Evolutionary conservation across 2,329 filamentous ascomycete species (phyloP), one percentile per base, ranked within the genome.

Genomic region (Colletotrichum navitas): DNA sequence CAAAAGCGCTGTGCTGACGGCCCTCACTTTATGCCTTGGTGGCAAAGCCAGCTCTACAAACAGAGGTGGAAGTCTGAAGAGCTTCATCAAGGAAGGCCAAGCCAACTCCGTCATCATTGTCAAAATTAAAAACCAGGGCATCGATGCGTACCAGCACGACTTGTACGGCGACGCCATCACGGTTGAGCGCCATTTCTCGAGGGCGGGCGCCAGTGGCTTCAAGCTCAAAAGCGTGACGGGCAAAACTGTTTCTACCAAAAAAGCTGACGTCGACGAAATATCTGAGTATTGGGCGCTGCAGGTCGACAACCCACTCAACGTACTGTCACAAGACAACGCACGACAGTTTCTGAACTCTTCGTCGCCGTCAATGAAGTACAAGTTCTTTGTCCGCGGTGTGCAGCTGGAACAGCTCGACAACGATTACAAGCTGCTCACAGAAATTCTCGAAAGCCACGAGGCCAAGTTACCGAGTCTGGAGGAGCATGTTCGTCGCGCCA

Each of bases 291-390:
- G 94, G 79, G 93, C 92, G 52, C 85, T 99, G 52, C 95, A 98
- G 80, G 94, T 99, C 68, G 95, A 98, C 78, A 99, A 99, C 76
- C 96, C 96, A 0, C 91, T 99, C 84, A 98, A 97, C 71, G 93
- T 98, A 8, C 86, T 99, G 24, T 97, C 95, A 0, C 96, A 99
- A 80, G 96, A 99, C 79, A 94, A 95, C 81, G 96, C 96, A 14
- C 91, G 96, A 14, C 93, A 97, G 70, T 99, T 99, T 77, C 87
- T 99, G 54, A 97, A 95, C 78, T 89, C 91, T 45, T 95, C 96
- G 16, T 93, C 90, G 2, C 89, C 94, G 0, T 84, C 89, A 4
- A 91, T 95, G 72, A 99, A 99, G 80, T 99, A 98, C 85, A 96
- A 94, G 75, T 98, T 98, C 78, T 99, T 99, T 78, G 89, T 97